Conservation (phyloP, 1,284 basidiomycete species). For the Mrakiaceae sp. region DNA sequence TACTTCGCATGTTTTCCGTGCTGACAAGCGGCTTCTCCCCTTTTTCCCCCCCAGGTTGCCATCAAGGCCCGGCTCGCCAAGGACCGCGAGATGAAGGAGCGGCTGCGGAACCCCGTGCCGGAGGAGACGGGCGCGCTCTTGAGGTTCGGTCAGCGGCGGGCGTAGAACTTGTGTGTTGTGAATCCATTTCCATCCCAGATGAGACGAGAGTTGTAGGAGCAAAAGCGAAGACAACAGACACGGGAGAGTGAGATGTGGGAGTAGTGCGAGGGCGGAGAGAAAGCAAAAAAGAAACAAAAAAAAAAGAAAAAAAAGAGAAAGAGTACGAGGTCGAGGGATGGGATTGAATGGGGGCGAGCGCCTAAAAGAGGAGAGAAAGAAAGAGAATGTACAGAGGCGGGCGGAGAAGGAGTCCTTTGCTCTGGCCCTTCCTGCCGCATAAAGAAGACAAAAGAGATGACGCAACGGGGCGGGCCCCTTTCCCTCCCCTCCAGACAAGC, state of each 20-base stretch:
- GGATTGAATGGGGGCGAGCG: neutral
- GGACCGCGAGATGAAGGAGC: conserved; percentile 6
- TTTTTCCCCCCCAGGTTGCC: conserved; percentile 5
- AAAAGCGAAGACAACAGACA: neutral
- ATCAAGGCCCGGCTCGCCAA: conserved; percentile 11
- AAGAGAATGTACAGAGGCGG: too few species aligned
- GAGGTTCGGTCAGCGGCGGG: conserved; percentile 6
- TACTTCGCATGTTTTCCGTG: neutral
- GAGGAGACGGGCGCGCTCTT: conserved; percentile 13
- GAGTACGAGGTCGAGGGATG: neutral
- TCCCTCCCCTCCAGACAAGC: too few species aligned
- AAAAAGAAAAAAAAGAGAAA: neutral
- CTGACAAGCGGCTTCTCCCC: neutral
- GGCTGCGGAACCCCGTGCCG: conserved; percentile 1
- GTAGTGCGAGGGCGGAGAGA: neutral
- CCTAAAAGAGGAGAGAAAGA: too few species aligned
- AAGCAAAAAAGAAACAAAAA: neutral
- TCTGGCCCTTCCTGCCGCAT: too few species aligned
- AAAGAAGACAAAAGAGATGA: too few species aligned
- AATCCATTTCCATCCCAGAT: too few species aligned
- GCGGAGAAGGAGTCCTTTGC: too few species aligned
- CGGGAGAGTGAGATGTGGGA: neutral
- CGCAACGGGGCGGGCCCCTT: too few species aligned
- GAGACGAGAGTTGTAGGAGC: too few species aligned
- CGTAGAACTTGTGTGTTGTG: neutral